phyloP scores from a whole-genome alignment of 2,329 filamentous ascomycete genomes.

The Exutisphaerella laricina region DNA sequence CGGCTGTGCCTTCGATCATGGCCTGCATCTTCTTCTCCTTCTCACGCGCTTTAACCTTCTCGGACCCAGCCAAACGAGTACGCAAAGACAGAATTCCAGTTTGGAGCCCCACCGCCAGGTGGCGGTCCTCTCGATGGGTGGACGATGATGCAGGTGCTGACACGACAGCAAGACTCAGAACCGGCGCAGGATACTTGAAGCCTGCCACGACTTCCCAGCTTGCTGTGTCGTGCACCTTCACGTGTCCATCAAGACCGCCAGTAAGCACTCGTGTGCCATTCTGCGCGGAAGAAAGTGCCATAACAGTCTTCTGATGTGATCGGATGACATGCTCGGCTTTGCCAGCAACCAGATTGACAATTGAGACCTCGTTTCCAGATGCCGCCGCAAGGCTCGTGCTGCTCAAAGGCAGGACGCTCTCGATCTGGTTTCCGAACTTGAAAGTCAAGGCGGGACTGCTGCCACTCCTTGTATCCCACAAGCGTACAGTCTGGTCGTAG shows the following conservation, averaged over 20 bases:
- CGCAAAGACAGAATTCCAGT: slow-evolving; percentile 86
- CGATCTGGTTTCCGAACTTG: slow-evolving; percentile 84
- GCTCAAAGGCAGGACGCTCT: slow-evolving; percentile 78
- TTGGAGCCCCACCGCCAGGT: slow-evolving; percentile 91
- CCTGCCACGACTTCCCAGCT: slow-evolving; percentile 96
- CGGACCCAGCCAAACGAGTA: slow-evolving; percentile 77
- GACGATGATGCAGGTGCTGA: slow-evolving; percentile 46
- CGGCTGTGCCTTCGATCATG: slow-evolving; percentile 69
- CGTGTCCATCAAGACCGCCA: slow-evolving; percentile 87
- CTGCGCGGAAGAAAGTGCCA: slow-evolving; percentile 74
- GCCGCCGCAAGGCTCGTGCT: slow-evolving; percentile 82
- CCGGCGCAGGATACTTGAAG: slow-evolving; percentile 85
- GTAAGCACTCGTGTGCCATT: slow-evolving; percentile 75
- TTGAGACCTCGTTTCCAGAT: slow-evolving; percentile 78
- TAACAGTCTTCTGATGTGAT: slow-evolving; percentile 98
- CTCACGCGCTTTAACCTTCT: slow-evolving; percentile 70
- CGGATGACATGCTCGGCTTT: slow-evolving; percentile 79
- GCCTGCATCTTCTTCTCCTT: slow-evolving; percentile 81
- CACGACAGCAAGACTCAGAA: slow-evolving; percentile 77
- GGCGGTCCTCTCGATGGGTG: slow-evolving; percentile 69
- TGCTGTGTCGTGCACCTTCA: slow-evolving; percentile 93
- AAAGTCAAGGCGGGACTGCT: slow-evolving; percentile 77
- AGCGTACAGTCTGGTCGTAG: slow-evolving; percentile 86
- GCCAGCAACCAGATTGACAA: slow-evolving; percentile 87
- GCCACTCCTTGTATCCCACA: slow-evolving; percentile 82